Evolutionary conservation across 805 yeast genomes (phyloP).

Genomic region (Ogataea methylovora): DNA sequence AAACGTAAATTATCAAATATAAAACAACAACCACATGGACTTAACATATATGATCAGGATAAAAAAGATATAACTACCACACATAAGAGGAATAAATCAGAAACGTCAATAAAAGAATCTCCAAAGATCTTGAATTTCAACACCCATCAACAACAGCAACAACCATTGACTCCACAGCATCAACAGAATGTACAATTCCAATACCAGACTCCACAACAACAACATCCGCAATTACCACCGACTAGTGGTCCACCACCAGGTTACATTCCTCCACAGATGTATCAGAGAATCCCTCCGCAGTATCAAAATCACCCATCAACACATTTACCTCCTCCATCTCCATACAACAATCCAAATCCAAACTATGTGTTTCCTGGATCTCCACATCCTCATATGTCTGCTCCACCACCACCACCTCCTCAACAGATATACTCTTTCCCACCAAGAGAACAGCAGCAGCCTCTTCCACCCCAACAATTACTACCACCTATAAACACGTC

Average conservation of each 20-base stretch:
- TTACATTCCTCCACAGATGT: slow-evolving; percentile 2
- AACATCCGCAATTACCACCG: slow-evolving; percentile 2
- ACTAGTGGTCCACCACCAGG: background rate
- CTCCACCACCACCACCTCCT: slow-evolving; percentile 9
- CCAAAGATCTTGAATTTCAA: too few relatives aligned
- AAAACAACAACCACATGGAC: background rate
- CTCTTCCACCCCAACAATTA: background rate
- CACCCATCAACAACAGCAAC: too few relatives aligned
- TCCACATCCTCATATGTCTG: slow-evolving; percentile 6
- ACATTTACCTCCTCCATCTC: slow-evolving; percentile 4
- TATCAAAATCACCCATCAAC: slow-evolving; percentile 4
- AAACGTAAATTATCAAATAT: background rate
- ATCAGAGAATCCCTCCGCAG: slow-evolving; percentile 5
- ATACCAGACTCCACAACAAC: slow-evolving; percentile 5
- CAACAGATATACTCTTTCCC: slow-evolving; percentile 3
- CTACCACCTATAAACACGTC: too few relatives aligned
- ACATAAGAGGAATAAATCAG: slow-evolving; percentile 1
- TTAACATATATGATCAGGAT: too few relatives aligned
- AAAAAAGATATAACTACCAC: too few relatives aligned
- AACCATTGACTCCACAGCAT: too few relatives aligned
- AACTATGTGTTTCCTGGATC: background rate
- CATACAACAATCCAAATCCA: too few relatives aligned
- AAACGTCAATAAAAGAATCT: background rate
- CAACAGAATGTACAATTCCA: too few relatives aligned
- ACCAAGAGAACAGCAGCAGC: background rate